phyloP scores from a whole-genome alignment of 139 green algal species.

The Chlamydomonas sp. region DNA sequence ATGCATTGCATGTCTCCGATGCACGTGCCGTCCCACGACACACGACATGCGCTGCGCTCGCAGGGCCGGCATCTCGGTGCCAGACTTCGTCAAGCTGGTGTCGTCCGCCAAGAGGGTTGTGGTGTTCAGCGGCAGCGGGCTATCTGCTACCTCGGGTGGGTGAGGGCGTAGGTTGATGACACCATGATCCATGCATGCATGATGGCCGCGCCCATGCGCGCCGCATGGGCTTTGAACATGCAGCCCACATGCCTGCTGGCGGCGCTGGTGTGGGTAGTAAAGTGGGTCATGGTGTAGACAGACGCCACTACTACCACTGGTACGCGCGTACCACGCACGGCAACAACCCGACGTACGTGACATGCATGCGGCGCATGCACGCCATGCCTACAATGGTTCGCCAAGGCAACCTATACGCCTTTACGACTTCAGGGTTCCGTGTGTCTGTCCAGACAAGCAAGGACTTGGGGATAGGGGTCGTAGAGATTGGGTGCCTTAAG shows the following conservation, averaged over 20 bases:
- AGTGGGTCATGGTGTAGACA: not conserved
- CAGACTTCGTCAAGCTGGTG: constrained; percentile 24
- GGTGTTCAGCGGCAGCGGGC: constrained; percentile 76
- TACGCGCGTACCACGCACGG: not conserved
- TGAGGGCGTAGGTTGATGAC: no score
- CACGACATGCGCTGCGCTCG: no score
- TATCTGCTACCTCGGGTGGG: constrained; percentile 70
- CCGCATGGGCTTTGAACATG: not conserved
- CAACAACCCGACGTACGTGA: no score
- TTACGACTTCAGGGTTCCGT: no score
- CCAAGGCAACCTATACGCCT: no score
- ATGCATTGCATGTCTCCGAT: not conserved
- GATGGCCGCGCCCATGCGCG: not conserved
- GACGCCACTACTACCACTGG: not conserved
- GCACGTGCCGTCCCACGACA: not conserved
- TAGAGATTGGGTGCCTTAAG: no score
- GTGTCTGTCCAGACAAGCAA: no score
- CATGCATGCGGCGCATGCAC: no score
- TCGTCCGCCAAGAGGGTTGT: constrained; percentile 45
- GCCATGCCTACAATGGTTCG: no score
- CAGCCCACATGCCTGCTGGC: not conserved
- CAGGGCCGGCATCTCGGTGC: not conserved
- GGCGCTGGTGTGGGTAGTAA: not conserved
- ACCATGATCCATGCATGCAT: no score
- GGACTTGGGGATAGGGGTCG: no score